phyloP scores from a whole-genome alignment of 805 yeast genomes.

The Metschnikowia gelsemii region DNA sequence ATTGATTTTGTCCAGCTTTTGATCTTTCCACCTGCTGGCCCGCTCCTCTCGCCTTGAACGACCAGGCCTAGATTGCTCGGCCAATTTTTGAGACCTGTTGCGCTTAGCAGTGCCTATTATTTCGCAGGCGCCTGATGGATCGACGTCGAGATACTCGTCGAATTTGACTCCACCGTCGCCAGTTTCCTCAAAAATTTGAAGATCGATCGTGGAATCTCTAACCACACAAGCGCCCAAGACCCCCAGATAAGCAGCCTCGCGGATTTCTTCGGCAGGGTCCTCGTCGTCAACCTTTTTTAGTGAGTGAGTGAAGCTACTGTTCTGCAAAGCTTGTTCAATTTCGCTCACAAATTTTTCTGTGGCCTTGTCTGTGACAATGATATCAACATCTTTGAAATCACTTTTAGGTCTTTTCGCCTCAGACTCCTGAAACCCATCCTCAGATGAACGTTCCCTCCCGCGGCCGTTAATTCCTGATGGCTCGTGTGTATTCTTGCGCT shows the following conservation, averaged over 20 bases:
- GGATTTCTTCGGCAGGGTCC: constrained; percentile 42
- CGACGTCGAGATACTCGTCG: constrained; percentile 78
- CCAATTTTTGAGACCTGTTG: neutral
- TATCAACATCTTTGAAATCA: constrained; percentile 37
- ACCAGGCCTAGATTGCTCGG: neutral
- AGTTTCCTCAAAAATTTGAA: constrained; percentile 70
- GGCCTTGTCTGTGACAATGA: constrained; percentile 43
- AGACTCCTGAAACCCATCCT: constrained; percentile 9
- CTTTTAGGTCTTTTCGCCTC: constrained; percentile 16
- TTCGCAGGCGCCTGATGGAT: constrained; percentile 63
- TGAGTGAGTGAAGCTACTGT: constrained; percentile 38
- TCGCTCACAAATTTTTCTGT: constrained; percentile 37
- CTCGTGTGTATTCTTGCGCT: constrained; percentile 5
- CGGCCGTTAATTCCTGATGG: constrained; percentile 4
- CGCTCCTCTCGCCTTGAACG: constrained; percentile 1
- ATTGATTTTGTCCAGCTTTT: neutral
- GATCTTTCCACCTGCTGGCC: neutral
- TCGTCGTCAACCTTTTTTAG: constrained; percentile 34
- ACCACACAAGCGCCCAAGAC: constrained; percentile 68
- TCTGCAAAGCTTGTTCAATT: constrained; percentile 40
- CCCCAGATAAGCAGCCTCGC: constrained; percentile 80
- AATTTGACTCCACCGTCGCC: constrained; percentile 73
- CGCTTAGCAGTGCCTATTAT: constrained; percentile 43
- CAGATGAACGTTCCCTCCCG: constrained; percentile 15
- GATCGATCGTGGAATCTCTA: constrained; percentile 55